Percentiles rank a stretch among this genome's conserved stretches.
These are phyloP conservation scores for Passalora sequoiae DNA, from an alignment of 2,329 filamentous ascomycete species.

Conservation along the genomic window DNA sequence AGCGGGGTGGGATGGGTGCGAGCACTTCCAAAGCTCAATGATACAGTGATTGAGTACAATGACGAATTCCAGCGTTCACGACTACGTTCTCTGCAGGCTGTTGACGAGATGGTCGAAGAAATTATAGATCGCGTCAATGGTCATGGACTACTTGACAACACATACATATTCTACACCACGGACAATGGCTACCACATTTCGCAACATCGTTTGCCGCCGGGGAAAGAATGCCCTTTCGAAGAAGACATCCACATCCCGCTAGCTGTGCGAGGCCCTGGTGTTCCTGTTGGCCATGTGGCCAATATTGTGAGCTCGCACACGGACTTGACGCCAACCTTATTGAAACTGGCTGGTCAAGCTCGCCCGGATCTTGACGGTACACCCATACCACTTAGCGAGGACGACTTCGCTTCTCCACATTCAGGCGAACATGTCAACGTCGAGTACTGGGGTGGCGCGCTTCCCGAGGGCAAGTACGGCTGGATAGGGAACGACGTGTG, in stretches of 20 bases:
- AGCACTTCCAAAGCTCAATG: conserved; percentile 42
- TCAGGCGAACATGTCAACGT: conserved; percentile 36
- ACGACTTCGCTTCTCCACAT: conserved; percentile 12
- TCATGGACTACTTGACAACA: conserved; percentile 45
- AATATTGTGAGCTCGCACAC: conserved; percentile 36
- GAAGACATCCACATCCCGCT: conserved; percentile 39
- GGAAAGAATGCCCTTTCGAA: conserved; percentile 37
- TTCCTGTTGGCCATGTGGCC: conserved; percentile 27
- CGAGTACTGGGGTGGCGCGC: conserved; percentile 37
- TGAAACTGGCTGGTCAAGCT: conserved; percentile 32
- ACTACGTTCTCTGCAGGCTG: conserved; percentile 48
- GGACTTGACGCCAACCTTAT: conserved; percentile 36
- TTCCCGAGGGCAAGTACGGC: conserved; percentile 29
- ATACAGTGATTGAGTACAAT: conserved; percentile 46
- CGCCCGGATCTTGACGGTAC: conserved; percentile 34
- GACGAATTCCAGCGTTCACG: conserved; percentile 50
- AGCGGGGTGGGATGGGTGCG: conserved; percentile 46
- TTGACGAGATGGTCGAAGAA: conserved; percentile 51
- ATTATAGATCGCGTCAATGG: conserved; percentile 42
- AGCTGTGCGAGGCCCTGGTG: conserved; percentile 35
- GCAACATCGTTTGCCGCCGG: conserved; percentile 36
- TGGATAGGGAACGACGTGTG: conserved; percentile 17
- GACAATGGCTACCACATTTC: conserved; percentile 40
- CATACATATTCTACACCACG: conserved; percentile 38
- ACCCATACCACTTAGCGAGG: conserved; percentile 31